Evolutionary conservation across 1,139 yeast genomes (phyloP).

Genomic region (Schwanniomyces etchellsii): DNA sequence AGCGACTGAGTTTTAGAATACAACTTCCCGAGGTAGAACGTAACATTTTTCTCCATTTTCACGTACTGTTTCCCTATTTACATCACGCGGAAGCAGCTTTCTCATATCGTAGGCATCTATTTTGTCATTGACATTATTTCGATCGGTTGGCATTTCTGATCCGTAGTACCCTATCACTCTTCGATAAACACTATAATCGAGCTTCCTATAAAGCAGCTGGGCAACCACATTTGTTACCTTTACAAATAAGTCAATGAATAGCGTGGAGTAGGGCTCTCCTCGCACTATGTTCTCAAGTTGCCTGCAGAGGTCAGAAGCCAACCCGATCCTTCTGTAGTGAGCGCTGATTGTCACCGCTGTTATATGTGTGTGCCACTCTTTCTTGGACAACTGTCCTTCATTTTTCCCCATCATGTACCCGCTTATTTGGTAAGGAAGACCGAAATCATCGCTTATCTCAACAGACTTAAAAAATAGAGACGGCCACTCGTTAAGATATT

Average conservation of each 20-base stretch:
- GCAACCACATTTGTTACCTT: slow-evolving; percentile 81
- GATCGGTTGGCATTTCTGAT: slow-evolving; percentile 37
- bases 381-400: slow-evolving; percentile 62
- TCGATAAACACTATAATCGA: slow-evolving; percentile 81
- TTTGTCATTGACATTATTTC: slow-evolving; percentile 49
- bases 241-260: slow-evolving; percentile 87
- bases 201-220: slow-evolving; percentile 70
- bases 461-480: slow-evolving; percentile 74
- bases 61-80: slow-evolving; percentile 44
- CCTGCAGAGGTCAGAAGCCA: slow-evolving; percentile 73
- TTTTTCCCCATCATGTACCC: slow-evolving; percentile 97
- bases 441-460: slow-evolving; percentile 24
- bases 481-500: slow-evolving; percentile 85
- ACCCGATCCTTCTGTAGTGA: slow-evolving; percentile 75
- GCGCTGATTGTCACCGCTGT: slow-evolving; percentile 92
- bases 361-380: slow-evolving; percentile 94
- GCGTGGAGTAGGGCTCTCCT: slow-evolving; percentile 62
- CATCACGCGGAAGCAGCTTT: slow-evolving; percentile 55
- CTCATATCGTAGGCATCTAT: slow-evolving; percentile 90
- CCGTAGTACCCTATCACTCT: slow-evolving; percentile 91
- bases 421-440: slow-evolving; percentile 32
- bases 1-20: too few species aligned
- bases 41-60: slow-evolving; percentile 51
- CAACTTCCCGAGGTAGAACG: slow-evolving; percentile 60
- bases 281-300: slow-evolving; percentile 68